Evolutionary conservation across 73 alveolate species (phyloP).

Genomic region (Stentor coeruleus): DNA sequence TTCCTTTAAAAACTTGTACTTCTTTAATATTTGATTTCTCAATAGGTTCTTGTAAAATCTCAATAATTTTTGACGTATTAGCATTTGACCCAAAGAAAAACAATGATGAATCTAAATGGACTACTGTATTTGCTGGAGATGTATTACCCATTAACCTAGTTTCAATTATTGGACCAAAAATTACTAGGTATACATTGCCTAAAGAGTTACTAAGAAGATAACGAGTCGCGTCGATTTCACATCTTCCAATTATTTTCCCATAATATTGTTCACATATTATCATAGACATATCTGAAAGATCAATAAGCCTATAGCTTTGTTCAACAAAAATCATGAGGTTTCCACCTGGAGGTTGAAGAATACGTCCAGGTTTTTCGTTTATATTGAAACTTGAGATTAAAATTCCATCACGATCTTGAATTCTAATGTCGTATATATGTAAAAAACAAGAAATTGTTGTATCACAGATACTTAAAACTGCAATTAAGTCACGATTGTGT

Average conservation of each 20-base stretch:
- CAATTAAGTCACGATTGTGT: not conserved
- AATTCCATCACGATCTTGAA: not conserved
- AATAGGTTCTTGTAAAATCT: not conserved
- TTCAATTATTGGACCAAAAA: not conserved
- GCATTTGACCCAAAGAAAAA: not conserved
- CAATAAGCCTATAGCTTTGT: not conserved
- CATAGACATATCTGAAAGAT: not conserved
- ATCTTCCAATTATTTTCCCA: not conserved
- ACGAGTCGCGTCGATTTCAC: conserved; percentile 5
- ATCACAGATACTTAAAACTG: not conserved
- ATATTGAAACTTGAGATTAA: not conserved
- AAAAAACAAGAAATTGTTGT: too few species aligned
- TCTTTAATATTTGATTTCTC: not conserved
- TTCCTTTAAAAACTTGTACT: not conserved
- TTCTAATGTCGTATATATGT: not conserved
- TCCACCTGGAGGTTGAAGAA: not conserved
- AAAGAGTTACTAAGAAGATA: not conserved
- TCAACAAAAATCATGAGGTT: too few species aligned
- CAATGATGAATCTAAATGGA: not conserved
- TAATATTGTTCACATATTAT: not conserved
- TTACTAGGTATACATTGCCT: not conserved
- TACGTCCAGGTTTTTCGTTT: not conserved
- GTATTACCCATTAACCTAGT: not conserved
- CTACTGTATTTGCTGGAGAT: not conserved
- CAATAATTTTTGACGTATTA: not conserved